Evolutionary conservation across 805 yeast genomes (phyloP).

Genomic region (Starmerella bombicola): DNA sequence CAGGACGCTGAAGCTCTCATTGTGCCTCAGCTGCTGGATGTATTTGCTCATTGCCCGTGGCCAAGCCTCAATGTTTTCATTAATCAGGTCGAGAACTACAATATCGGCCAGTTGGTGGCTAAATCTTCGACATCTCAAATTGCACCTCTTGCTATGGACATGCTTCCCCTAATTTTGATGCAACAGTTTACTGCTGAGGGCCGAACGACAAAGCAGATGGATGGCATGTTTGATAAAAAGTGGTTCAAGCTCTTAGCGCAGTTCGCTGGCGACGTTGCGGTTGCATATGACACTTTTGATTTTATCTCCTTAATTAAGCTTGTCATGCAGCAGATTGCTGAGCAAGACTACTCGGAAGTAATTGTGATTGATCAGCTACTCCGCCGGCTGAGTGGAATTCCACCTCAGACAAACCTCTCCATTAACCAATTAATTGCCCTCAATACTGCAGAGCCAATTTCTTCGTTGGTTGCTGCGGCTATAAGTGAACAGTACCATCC

Average conservation of each 20-base stretch:
- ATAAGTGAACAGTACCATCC: slow-evolving; percentile 15
- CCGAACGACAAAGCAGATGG: slow-evolving; percentile 12
- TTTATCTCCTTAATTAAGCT: slow-evolving; percentile 10
- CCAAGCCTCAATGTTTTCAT: slow-evolving; percentile 16
- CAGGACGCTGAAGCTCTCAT: slow-evolving; percentile 10
- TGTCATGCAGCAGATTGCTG: slow-evolving; percentile 11
- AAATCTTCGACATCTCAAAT: slow-evolving; percentile 2
- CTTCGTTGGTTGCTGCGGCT: not conserved
- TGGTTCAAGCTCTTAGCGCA: slow-evolving; percentile 18
- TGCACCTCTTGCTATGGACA: slow-evolving; percentile 16
- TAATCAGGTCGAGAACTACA: slow-evolving; percentile 20
- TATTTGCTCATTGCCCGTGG: slow-evolving; percentile 15
- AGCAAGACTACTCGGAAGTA: slow-evolving; percentile 7
- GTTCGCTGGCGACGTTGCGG: slow-evolving; percentile 19
- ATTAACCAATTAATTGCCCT: slow-evolving; percentile 12
- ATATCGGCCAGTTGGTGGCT: slow-evolving; percentile 18
- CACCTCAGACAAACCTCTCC: slow-evolving; percentile 10
- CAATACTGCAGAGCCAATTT: slow-evolving; percentile 4
- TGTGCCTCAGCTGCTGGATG: slow-evolving; percentile 15
- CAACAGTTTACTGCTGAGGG: slow-evolving; percentile 17
- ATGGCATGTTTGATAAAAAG: slow-evolving; percentile 13
- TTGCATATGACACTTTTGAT: slow-evolving; percentile 10
- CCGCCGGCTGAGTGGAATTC: slow-evolving; percentile 14
- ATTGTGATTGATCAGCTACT: slow-evolving; percentile 12
- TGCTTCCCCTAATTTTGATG: slow-evolving; percentile 17